Conservation (phyloP, 2,329 filamentous ascomycete genomes). For the Talaromyces islandicus region DNA sequence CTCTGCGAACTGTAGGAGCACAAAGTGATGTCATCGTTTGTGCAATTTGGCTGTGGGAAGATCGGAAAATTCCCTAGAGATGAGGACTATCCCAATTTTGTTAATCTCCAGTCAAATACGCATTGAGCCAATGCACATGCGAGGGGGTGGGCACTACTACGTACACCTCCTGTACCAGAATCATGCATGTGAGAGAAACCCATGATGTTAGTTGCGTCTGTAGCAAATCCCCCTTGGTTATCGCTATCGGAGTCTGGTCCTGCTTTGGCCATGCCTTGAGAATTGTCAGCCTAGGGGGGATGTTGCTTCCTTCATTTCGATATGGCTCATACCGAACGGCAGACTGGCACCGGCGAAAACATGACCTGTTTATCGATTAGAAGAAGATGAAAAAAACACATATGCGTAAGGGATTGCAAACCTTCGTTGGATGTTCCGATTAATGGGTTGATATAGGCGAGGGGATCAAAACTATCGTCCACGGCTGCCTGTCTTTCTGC, state of each 20-base stretch:
- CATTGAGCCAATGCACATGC: background rate
- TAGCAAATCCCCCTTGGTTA: conserved; percentile 54
- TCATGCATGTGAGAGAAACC: conserved; percentile 52
- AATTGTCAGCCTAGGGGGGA: background rate
- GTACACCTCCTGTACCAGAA: conserved; percentile 45
- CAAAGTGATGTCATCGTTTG: conserved; percentile 54
- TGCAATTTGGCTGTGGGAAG: conserved; percentile 60
- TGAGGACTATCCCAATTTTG: conserved; percentile 34
- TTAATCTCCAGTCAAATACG: conserved; percentile 3
- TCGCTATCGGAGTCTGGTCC: conserved; percentile 49
- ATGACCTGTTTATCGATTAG: conserved; percentile 36
- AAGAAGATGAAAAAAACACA: background rate
- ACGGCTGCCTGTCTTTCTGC: background rate
- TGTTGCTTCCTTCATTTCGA: background rate
- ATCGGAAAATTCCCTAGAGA: conserved; percentile 69
- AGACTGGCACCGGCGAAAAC: conserved; percentile 53
- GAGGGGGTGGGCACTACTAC: background rate
- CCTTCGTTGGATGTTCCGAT: background rate
- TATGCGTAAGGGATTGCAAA: background rate
- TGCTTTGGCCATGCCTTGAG: conserved; percentile 48
- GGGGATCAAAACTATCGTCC: background rate
- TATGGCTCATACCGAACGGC: conserved; percentile 40
- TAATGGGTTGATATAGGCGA: background rate
- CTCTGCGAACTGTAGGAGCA: conserved; percentile 55
- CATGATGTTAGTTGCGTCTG: conserved; percentile 43